Base-by-base conservation (phyloP, 768 basidiomycete genomes). In the Paxillus ammoniavirescens region DNA sequence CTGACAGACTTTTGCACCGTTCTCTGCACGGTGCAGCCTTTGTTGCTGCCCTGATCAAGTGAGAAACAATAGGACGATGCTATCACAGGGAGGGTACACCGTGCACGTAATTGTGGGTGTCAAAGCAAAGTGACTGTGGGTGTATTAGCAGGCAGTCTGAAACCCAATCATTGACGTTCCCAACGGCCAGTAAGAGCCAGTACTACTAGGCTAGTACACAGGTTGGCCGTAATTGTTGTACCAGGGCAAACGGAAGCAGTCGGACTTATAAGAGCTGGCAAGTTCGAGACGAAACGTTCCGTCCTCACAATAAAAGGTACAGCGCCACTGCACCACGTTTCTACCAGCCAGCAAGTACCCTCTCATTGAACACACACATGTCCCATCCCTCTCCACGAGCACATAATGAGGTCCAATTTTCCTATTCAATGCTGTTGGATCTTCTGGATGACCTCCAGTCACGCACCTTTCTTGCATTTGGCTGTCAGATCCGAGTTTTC, bases 401-500 rank as follows among this genome's bases (percentile, higher is more conserved):
- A 45, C 66, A 72, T 61, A 77, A 77, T 61, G 64, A 73, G 7
- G 63, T 73, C 30, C 67, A 65, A 9, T 65, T 77, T 38, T 64
- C 56, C 31, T 53, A 58, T 18, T 2, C 46, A 0, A 67, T 68
- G 49, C 79, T 89, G 54, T 46, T 73, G 26, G 54, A 61, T 2
- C 72, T 83, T 49, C 79, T 89, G 37, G 65, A 67, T 13, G 69
- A 79, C 59, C 77, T 89, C 53, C 83, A 87, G 4, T 69, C 67
- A 1, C 75, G 78, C 12, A 69, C 83, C 1, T 64, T 73, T 12
- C 57, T 63, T 1, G 67, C 66, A 6, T 87, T 88, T 61, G 72
- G 74, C n/a, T 65, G 65, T 33, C 78, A 76, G 35, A 74, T 89
- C 4, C 77, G 81, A 6, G 75, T 89, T 15, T 81, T 88, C 45